Evolutionary conservation across 2,329 filamentous ascomycete species (phyloP).

Genomic region (Fonsecaea monophora): DNA sequence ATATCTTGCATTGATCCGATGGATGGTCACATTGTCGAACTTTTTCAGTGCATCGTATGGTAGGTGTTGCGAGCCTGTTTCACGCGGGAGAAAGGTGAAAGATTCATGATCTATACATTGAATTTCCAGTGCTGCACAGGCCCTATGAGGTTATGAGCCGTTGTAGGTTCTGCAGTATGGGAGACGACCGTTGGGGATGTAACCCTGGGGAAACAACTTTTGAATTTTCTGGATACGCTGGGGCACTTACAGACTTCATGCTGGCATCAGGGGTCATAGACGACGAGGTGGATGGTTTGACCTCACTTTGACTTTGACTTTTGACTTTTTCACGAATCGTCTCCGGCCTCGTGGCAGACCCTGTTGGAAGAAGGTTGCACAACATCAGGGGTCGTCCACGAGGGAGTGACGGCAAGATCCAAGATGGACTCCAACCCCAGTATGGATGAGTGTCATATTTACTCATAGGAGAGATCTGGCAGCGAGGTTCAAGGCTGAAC

Average conservation of each 20-base stretch:
- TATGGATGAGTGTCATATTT: neutral
- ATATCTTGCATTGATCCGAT: neutral
- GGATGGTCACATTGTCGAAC: neutral
- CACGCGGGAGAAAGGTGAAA: too few relatives aligned
- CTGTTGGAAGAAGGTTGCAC: neutral
- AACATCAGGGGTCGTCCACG: neutral
- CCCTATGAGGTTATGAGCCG: too few relatives aligned
- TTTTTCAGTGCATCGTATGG: too few relatives aligned
- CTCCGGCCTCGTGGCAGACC: neutral
- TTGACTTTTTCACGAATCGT: neutral
- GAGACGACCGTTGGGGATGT: neutral
- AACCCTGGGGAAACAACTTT: neutral
- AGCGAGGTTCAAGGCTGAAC: neutral
- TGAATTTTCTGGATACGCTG: neutral
- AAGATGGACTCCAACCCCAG: neutral
- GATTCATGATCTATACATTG: too few relatives aligned
- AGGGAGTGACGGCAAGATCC: neutral
- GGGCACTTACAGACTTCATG: neutral
- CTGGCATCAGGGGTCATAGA: neutral
- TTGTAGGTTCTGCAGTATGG: neutral
- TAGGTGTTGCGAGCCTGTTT: too few relatives aligned
- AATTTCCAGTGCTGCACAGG: too few relatives aligned
- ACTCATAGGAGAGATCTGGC: neutral
- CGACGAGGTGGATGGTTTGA: neutral
- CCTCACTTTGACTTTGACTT: neutral